Percentiles rank a stretch among this genome's conserved stretches.
Evolutionary conservation across 495 filamentous ascomycete species (phyloP).

Genomic region (Lasiosphaeria miniovina): DNA sequence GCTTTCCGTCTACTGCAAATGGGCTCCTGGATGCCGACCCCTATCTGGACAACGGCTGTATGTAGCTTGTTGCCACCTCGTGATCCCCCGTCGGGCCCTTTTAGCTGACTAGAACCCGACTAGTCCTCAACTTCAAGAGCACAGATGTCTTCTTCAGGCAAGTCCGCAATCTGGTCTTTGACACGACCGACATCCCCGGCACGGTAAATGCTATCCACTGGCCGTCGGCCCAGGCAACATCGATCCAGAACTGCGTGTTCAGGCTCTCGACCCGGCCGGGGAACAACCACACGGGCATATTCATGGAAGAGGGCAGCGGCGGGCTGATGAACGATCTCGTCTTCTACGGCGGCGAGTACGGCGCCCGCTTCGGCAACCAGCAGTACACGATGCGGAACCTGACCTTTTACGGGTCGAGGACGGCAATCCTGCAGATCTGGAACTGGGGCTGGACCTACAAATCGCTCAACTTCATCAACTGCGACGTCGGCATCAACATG

Average conservation of each 20-base stretch:
- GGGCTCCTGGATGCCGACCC: slow-evolving; percentile 27
- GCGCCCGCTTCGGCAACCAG: slow-evolving; percentile 67
- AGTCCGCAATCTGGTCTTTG: slow-evolving; percentile 86
- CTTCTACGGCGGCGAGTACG: slow-evolving; percentile 66
- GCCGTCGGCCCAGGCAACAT: slow-evolving; percentile 92
- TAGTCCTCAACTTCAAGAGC: slow-evolving; percentile 32
- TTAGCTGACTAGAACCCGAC: neutral
- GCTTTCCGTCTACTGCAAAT: slow-evolving; percentile 44
- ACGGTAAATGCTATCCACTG: slow-evolving; percentile 80
- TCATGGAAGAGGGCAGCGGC: slow-evolving; percentile 72
- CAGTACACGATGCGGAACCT: slow-evolving; percentile 90
- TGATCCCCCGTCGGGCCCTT: neutral
- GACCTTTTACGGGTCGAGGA: slow-evolving; percentile 77
- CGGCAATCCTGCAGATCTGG: slow-evolving; percentile 85
- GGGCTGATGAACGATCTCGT: slow-evolving; percentile 70
- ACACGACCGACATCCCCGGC: slow-evolving; percentile 63
- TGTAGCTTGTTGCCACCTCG: neutral
- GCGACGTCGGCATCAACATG: slow-evolving; percentile 74
- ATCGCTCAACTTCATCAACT: slow-evolving; percentile 71
- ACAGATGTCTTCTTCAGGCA: slow-evolving; percentile 96
- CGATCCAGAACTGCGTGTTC: slow-evolving; percentile 81
- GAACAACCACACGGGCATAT: slow-evolving; percentile 68
- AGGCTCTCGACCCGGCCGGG: slow-evolving; percentile 57
- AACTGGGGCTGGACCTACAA: slow-evolving; percentile 88
- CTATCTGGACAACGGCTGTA: slow-evolving; percentile 24